These are phyloP conservation scores for Fusarium fujikuroi DNA, from an alignment of 2,329 filamentous ascomycete genomes.

Conservation along the genomic window DNA sequence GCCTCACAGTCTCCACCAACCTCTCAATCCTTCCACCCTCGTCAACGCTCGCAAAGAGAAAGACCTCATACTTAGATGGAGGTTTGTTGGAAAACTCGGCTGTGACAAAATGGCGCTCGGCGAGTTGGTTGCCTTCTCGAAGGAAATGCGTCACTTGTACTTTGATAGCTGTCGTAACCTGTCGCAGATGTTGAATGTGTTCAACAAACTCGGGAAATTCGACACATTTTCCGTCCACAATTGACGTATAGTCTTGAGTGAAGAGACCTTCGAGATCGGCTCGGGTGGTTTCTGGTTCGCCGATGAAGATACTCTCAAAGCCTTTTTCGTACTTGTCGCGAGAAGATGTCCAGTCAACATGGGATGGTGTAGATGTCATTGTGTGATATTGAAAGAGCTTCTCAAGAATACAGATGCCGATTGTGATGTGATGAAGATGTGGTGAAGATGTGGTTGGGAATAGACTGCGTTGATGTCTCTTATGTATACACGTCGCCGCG, in stretches of 20 bases:
- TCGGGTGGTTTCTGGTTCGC: not conserved
- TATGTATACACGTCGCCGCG: not conserved
- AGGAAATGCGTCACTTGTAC: not conserved
- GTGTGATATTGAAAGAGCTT: accelerated
- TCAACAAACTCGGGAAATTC: not conserved
- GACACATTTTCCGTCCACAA: not conserved
- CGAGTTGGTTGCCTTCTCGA: not conserved
- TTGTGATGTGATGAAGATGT: accelerated
- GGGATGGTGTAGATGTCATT: not conserved
- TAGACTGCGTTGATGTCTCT: not conserved
- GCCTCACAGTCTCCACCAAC: not conserved
- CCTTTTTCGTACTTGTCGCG: not conserved
- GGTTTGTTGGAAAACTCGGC: slow-evolving; percentile 1
- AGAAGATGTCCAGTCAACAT: not conserved
- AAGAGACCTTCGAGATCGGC: not conserved
- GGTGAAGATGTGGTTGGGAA: accelerated
- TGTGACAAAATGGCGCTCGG: not conserved
- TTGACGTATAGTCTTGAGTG: not conserved
- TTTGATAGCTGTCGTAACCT: not conserved
- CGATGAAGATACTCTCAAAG: not conserved
- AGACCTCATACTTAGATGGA: not conserved
- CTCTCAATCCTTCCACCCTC: not conserved
- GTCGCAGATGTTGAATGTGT: not conserved
- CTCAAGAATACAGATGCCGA: accelerated
- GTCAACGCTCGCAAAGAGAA: not conserved